phyloP scores from a whole-genome alignment of 768 basidiomycete genomes.

The Mycena venus region DNA sequence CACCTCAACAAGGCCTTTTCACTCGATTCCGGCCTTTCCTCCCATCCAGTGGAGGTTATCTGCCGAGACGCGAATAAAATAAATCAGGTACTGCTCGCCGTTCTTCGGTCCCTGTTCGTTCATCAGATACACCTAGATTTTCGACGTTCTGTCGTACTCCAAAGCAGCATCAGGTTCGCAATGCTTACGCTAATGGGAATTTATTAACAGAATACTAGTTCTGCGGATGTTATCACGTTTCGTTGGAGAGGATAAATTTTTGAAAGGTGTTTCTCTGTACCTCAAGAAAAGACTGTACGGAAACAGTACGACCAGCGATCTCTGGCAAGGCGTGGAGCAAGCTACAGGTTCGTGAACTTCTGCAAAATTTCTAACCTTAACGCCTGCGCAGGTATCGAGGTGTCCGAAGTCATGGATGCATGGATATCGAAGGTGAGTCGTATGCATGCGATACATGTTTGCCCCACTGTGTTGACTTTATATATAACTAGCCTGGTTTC shows the following conservation, averaged over 20 bases:
- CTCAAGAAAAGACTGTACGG: slow-evolving; percentile 77
- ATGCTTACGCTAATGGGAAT: background rate
- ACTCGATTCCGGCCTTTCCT: slow-evolving; percentile 74
- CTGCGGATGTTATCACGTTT: slow-evolving; percentile 78
- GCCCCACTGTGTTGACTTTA: background rate
- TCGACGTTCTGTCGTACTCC: slow-evolving; percentile 75
- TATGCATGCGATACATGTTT: background rate
- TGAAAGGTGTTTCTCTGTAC: slow-evolving; percentile 78
- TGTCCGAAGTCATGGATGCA: slow-evolving; percentile 75
- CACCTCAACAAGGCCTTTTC: slow-evolving; percentile 69
- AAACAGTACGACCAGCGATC: slow-evolving; percentile 73
- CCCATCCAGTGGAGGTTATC: slow-evolving; percentile 80
- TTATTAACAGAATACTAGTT: slow-evolving; percentile 49
- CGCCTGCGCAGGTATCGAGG: slow-evolving; percentile 57
- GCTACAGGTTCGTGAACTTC: slow-evolving; percentile 56
- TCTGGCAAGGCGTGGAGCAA: slow-evolving; percentile 77
- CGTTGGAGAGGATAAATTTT: slow-evolving; percentile 77
- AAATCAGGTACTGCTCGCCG: slow-evolving; percentile 53
- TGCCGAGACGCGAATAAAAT: slow-evolving; percentile 74
- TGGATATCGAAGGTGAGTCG: slow-evolving; percentile 72
- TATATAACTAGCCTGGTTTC: slow-evolving; percentile 70
- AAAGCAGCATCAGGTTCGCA: slow-evolving; percentile 66
- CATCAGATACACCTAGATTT: slow-evolving; percentile 58
- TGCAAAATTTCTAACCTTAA: background rate
- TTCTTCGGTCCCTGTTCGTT: background rate